Evolutionary conservation across 495 filamentous ascomycete species (phyloP).

Genomic region (Aspergillus ellipticus): DNA sequence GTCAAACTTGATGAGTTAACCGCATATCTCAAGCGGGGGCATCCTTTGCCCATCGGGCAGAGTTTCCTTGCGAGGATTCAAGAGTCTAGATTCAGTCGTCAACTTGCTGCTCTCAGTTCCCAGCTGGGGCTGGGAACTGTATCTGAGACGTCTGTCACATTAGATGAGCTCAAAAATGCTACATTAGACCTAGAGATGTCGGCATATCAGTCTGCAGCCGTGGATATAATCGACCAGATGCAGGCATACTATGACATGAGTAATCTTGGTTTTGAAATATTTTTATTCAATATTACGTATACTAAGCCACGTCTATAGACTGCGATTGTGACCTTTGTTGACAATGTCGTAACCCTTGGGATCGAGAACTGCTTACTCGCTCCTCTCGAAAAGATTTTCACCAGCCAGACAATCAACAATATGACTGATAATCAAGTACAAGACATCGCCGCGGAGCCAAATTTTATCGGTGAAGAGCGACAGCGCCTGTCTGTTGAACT

Average conservation of each 20-base stretch:
- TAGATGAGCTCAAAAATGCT: slow-evolving; percentile 1
- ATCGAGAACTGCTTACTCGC: slow-evolving; percentile 56
- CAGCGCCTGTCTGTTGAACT: slow-evolving; percentile 13
- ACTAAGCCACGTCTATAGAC: slow-evolving; percentile 33
- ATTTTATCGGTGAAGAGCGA: slow-evolving; percentile 4
- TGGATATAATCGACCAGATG: slow-evolving; percentile 31
- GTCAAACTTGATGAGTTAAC: slow-evolving; percentile 43
- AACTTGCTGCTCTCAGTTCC: slow-evolving; percentile 7
- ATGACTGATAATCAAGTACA: slow-evolving; percentile 25
- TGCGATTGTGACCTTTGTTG: slow-evolving; percentile 57
- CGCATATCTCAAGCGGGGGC: slow-evolving; percentile 35
- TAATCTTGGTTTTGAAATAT: no score
- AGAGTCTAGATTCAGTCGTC: slow-evolving; percentile 20
- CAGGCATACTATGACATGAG: slow-evolving; percentile 37
- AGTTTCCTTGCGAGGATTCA: slow-evolving; percentile 32
- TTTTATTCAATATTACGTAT: no score
- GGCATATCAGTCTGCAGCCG: slow-evolving; percentile 14
- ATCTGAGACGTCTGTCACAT: not conserved
- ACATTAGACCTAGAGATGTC: slow-evolving; percentile 3
- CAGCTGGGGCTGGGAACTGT: not conserved
- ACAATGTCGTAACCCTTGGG: slow-evolving; percentile 56
- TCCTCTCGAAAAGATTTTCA: slow-evolving; percentile 26
- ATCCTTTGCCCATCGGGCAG: slow-evolving; percentile 41
- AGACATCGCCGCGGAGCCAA: slow-evolving; percentile 19
- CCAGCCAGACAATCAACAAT: slow-evolving; percentile 24